A percentile compares a stretch with the other conserved stretches of the same genome.
Evolutionary conservation across 805 yeast species (phyloP).

Genomic region (Suhomyces faveliae): DNA sequence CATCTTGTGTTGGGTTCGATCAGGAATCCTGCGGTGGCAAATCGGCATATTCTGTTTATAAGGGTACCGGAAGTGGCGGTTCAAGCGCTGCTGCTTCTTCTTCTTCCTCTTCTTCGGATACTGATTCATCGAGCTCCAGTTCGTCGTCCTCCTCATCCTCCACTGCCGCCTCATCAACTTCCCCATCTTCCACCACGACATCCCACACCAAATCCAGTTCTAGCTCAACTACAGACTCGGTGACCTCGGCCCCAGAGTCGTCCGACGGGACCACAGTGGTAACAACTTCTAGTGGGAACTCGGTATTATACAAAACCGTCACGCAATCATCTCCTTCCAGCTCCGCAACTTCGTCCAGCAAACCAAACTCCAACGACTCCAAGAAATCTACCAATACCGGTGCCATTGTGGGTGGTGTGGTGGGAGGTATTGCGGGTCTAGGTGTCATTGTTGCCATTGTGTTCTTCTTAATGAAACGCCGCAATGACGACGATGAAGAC

Average conservation of each 20-base stretch:
- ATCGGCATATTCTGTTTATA: constrained; percentile 29
- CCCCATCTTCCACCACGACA: constrained; percentile 1
- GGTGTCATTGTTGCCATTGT: constrained; percentile 21
- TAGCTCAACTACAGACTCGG: background rate
- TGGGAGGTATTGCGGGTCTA: constrained; percentile 40
- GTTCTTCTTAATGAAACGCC: constrained; percentile 33
- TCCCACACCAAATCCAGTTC: constrained; percentile 11
- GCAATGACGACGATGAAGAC: constrained; percentile 43
- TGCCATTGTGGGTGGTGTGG: constrained; percentile 47
- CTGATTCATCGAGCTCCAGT: background rate
- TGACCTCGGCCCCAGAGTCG: background rate
- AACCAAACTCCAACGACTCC: background rate
- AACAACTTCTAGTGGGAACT: constrained; percentile 6
- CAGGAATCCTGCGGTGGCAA: constrained; percentile 38
- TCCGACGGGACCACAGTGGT: background rate
- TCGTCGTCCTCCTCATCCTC: constrained; percentile 9
- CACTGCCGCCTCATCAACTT: constrained; percentile 1
- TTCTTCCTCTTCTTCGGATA: background rate
- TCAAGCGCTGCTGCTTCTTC: background rate
- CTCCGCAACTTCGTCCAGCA: constrained; percentile 4
- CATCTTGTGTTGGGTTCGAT: constrained; percentile 36
- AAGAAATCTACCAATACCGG: constrained; percentile 32
- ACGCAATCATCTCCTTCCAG: constrained; percentile 7
- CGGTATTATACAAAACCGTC: constrained; percentile 10
- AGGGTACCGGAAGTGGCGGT: constrained; percentile 20